phyloP scores from a whole-genome alignment of 2,329 filamentous ascomycete genomes.

The Claviceps paspali region DNA sequence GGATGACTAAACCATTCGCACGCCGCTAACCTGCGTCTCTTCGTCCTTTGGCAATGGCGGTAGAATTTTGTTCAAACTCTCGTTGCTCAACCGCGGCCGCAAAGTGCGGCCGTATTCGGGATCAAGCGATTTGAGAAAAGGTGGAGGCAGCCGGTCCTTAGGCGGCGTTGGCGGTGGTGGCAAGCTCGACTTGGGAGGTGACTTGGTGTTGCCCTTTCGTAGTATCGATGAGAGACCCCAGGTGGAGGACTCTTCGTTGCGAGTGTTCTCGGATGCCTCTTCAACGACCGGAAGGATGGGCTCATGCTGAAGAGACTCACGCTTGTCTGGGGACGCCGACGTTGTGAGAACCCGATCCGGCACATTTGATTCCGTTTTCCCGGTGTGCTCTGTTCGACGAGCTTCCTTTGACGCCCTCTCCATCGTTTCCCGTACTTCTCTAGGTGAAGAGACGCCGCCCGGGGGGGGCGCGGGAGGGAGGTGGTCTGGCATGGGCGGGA shows the following conservation, averaged over 20 bases:
- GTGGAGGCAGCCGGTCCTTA: conserved; percentile 10
- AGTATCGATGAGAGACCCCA: conserved; percentile 24
- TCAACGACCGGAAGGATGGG: conserved; percentile 67
- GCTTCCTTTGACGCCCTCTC: conserved; percentile 25
- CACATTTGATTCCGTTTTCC: conserved; percentile 30
- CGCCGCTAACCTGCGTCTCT: conserved; percentile 12
- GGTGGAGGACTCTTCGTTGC: conserved; percentile 23
- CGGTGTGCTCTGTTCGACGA: conserved; percentile 18
- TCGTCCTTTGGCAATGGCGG: conserved; percentile 35
- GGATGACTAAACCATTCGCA: conserved; percentile 19
- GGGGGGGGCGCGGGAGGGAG: conserved; percentile 27
- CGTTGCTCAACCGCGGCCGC: conserved; percentile 29
- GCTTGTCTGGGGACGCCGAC: conserved; percentile 22
- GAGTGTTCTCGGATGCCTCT: conserved; percentile 65
- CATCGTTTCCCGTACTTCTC: conserved; percentile 25
- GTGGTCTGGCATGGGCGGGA: conserved; percentile 31
- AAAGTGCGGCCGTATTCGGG: conserved; percentile 32
- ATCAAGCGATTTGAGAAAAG: conserved; percentile 19
- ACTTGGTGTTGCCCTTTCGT: conserved; percentile 16
- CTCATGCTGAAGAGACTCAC: conserved; percentile 42
- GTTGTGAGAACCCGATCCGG: conserved; percentile 44
- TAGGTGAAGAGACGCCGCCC: conserved; percentile 14
- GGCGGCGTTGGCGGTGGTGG: conserved; percentile 21
- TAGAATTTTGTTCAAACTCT: conserved; percentile 45
- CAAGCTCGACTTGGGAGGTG: conserved; percentile 28